Evolutionary conservation across 2,329 filamentous ascomycete genomes (phyloP).

Genomic region (Blastomyces parvus): DNA sequence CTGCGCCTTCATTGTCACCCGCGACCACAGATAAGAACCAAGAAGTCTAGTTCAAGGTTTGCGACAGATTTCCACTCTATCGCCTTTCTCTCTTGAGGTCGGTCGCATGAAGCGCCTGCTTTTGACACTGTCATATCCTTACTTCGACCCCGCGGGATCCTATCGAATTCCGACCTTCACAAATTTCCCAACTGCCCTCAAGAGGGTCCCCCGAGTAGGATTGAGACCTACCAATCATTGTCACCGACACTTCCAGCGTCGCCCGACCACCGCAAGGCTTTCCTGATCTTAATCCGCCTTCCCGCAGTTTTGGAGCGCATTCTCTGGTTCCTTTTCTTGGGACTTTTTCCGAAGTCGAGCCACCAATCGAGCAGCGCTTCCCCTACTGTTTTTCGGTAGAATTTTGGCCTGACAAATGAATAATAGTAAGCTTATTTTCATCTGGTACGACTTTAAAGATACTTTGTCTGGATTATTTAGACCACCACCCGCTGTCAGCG

Average conservation of each 20-base stretch:
- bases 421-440: slow-evolving; percentile 21
- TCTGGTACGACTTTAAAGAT: slow-evolving; percentile 16
- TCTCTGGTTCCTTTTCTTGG: slow-evolving; percentile 8
- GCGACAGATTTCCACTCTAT: not conserved
- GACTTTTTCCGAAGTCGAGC: slow-evolving; percentile 11
- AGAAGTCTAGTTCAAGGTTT: not conserved
- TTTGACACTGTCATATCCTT: not conserved
- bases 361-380: slow-evolving; percentile 13
- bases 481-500: slow-evolving; percentile 10
- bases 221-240: slow-evolving; percentile 12
- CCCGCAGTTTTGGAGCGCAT: slow-evolving; percentile 1
- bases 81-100: not conserved
- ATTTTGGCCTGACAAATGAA: slow-evolving; percentile 18
- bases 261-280: slow-evolving; percentile 6
- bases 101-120: not conserved
- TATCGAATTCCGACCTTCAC: not conserved
- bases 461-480: slow-evolving; percentile 9
- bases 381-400: slow-evolving; percentile 7
- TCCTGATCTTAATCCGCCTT: slow-evolving; percentile 6
- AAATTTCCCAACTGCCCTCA: not conserved
- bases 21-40: not conserved
- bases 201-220: not conserved
- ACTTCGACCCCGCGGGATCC: not conserved
- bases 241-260: slow-evolving; percentile 9
- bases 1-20: not conserved